Conservation (phyloP, 2,329 filamentous ascomycete species). For the Chaetomiaceae sp. region DNA sequence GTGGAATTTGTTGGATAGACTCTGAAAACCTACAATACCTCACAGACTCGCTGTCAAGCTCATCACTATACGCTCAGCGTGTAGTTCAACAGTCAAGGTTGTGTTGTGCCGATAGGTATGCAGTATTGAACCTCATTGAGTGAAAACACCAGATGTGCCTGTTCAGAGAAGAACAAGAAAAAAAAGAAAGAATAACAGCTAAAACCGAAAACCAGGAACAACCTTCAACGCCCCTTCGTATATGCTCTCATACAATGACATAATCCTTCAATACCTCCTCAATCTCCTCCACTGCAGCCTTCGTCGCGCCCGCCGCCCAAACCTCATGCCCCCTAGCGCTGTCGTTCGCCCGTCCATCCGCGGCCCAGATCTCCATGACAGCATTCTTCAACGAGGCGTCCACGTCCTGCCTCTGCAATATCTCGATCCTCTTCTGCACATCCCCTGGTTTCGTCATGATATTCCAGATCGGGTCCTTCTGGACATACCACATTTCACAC, state of each 20-base stretch:
- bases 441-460: constrained; percentile 9
- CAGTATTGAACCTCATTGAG: background rate
- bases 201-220: background rate
- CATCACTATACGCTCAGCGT: too few species aligned
- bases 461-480: constrained; percentile 24
- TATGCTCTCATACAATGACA: constrained; percentile 18
- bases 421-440: constrained; percentile 17
- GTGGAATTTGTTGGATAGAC: background rate
- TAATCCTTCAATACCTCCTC: constrained; percentile 14
- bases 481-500: constrained; percentile 23
- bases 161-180: background rate
- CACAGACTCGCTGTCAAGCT: too few species aligned
- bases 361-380: constrained; percentile 28
- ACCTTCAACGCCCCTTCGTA: too few species aligned
- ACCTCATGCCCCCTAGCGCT: constrained; percentile 19
- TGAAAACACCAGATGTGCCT: too few species aligned
- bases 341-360: constrained; percentile 22
- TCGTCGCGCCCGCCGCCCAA: constrained; percentile 12
- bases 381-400: constrained; percentile 21
- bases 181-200: background rate
- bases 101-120: too few species aligned
- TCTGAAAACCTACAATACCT: too few species aligned
- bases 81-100: too few species aligned
- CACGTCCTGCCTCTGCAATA: constrained; percentile 18
- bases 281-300: background rate